phyloP scores from a whole-genome alignment of 352 stramenopile genomes.

The Phytophthora cryptogea region DNA sequence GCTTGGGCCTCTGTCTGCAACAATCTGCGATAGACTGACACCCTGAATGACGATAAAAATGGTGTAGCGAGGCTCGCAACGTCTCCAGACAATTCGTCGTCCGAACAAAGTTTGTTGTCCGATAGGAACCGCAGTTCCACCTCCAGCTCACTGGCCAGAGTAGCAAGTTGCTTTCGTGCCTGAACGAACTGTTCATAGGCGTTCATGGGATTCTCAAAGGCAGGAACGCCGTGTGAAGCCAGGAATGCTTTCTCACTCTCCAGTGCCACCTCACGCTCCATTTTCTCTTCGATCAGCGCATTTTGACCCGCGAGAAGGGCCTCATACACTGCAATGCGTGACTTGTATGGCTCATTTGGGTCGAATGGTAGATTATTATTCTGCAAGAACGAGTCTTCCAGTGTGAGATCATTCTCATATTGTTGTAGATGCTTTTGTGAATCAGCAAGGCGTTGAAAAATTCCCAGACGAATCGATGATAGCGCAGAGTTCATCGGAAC shows the following conservation, averaged over 20 bases:
- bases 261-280: conserved; percentile 48
- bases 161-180: conserved; percentile 22
- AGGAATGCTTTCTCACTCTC: conserved; percentile 42
- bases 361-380: conserved; percentile 18
- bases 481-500: conserved; percentile 8
- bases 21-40: conserved; percentile 23
- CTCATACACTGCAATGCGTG: conserved; percentile 45
- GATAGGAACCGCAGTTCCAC: conserved; percentile 27
- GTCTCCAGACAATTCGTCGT: conserved; percentile 8
- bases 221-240: conserved; percentile 28
- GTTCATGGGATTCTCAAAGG: conserved; percentile 20
- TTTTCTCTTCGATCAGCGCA: conserved; percentile 61
- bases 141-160: conserved; percentile 8
- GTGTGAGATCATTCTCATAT: conserved; percentile 10
- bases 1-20: conserved; percentile 12
- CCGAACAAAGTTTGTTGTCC: conserved; percentile 24
- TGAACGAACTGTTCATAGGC: conserved; percentile 34
- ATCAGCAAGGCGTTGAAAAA: conserved; percentile 26
- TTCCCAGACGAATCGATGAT: conserved; percentile 23
- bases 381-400: conserved; percentile 26
- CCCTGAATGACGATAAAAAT: conserved; percentile 27
- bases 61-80: conserved; percentile 9
- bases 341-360: conserved; percentile 15
- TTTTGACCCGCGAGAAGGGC: conserved; percentile 52
- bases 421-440: conserved; percentile 5